Base-by-base conservation (phyloP, 208 protist genomes). In the Trypanosoma scelopori region DNA sequence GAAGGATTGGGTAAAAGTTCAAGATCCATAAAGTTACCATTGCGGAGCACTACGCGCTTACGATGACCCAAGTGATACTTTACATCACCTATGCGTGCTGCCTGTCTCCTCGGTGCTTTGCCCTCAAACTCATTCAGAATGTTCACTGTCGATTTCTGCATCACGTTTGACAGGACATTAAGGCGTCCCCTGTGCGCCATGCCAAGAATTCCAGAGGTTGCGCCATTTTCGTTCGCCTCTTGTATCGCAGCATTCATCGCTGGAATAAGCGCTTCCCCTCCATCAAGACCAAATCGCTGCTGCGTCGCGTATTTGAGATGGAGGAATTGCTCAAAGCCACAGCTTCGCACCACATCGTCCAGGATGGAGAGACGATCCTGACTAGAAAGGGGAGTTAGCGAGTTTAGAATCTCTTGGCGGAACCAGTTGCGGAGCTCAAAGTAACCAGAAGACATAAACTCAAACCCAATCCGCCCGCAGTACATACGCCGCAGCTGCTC, bases 161-260 rank as follows among this genome's bases (percentile, higher is more conserved):
- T 81, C 12, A 99, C 91, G 74, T 99, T 99, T 32, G 89, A 85
- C 18, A 99, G 82, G 1, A 99, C 87, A 79, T 99, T 99, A 18
- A 99, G 89, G 37, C 97, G 90, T 18, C 98, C 98, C 50, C 98
- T 89, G 82, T 99, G 98, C 23, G 98, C 89, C 98, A 99, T 99
- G 70, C 98, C 98, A 28, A 99, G 69, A 37, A 99, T 96, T 43
- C 98, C 83, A 32, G 75, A 82, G 43, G 92, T 81, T 18, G 97
- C 89, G 30, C 97, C 97, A 22, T 78, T 60, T 9, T 95, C 74
- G 61, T 82, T 83, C 9, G 92, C 87, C 20, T 71, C 75, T 50
- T 93, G 84, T 49, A 99, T 91, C 62, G 94, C 74, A 22, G 85
- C 84, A 60, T 98, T 98, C 79, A 99, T 87, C 60, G 91, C 90